Evolutionary conservation across 768 basidiomycete genomes (phyloP), one percentile per base, ranked within the genome.

Genomic region (Hortiboletus flavorubellus): DNA sequence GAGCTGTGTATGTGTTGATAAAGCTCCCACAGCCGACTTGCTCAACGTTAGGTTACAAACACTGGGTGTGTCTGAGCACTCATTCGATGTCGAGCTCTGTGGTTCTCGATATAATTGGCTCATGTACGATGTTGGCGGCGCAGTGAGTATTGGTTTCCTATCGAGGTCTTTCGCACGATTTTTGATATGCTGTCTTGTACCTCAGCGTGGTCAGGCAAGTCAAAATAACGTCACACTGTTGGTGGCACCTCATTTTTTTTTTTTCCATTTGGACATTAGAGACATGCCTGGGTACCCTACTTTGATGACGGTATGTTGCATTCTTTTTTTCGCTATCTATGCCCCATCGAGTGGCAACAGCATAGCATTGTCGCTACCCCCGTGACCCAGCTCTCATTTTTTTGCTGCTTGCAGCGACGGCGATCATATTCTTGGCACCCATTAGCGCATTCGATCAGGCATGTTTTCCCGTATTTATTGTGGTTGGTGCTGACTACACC

Each of bases 381-480:
- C 49, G 6, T 61, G 29, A 55, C 54, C 39, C 53, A 46, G 41
- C 15, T 18, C 53, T 63, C 46, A 21, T 23, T 8, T 31, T 60
- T 55, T 50, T 48, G 1, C 37, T 46, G 9, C 54, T 54, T 34
- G 46, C 64, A 91, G 89, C 88, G 5, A 85, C 87, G 42, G 89
- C 91, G 33, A 85, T 93, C 65, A 92, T 93, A 69, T 93, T 93
- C 70, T 74, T 93, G 47, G 91, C 89, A 48, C 91, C 91, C 39
- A 86, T 93, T 59, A 89, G 87, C 63, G 91, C 91, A 39, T 93
- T 89, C 67, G 89, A 93, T 76, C 89, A 92, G 81, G 87, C 84
- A 64, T 58, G 74, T 39, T 16, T 53, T 44, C 43, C 21, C n/a
- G 31, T 46, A 42, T 51, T 45, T 48, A 12, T 45, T 33, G 44